Evolutionary conservation across 805 yeast genomes (phyloP), one percentile per base, ranked within the genome.

Genomic region (Candida manassasensis): DNA sequence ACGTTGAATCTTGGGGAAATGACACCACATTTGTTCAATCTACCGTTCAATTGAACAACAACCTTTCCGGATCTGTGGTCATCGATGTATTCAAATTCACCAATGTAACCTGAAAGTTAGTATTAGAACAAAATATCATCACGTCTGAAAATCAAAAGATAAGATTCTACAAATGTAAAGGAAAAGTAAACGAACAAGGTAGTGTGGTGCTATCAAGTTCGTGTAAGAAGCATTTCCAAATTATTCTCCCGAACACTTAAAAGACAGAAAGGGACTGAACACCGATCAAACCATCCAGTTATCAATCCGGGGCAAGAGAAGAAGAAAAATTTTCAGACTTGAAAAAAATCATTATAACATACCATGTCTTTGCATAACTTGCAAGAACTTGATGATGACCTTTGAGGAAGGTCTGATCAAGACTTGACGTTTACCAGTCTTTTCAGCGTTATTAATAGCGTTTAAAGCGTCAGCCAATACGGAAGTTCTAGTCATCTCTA

Each of bases 51-150:
- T 75, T 86, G 95, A 48, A 89, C 87, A 52, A 89, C 97, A 53
- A 89, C 85, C 82, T 89, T 89, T 60, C 97, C 97, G 39, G 96
- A 84, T 80, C 97, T 86, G 88, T 89, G 97, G 79, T 89, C 96
- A 65, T 89, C 97, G 58, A 89, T 88, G 80, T 81, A 86, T 79
- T 89, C 97, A 69, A 89, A 89, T 75, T 89, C 97, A 62, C 89
- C 96, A 76, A 89, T 89, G 90, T 89, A 89, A 61, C 96, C 59
- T 54, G 36, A 28, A 24, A 29, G 59, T 53, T 53, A 53, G 59
- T 53, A 53, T 24, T 16, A 14, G n/a, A 26, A 26, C 6, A 26
- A 11, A 13, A 25, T 25, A 25, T 6, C 12, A 25, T 25, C 8
- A 11, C 6, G 14, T 25, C 12, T 11, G 7, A 12, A 25, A 25